phyloP scores from a whole-genome alignment of 2,329 filamentous ascomycete species.

The Alternaria rosae region DNA sequence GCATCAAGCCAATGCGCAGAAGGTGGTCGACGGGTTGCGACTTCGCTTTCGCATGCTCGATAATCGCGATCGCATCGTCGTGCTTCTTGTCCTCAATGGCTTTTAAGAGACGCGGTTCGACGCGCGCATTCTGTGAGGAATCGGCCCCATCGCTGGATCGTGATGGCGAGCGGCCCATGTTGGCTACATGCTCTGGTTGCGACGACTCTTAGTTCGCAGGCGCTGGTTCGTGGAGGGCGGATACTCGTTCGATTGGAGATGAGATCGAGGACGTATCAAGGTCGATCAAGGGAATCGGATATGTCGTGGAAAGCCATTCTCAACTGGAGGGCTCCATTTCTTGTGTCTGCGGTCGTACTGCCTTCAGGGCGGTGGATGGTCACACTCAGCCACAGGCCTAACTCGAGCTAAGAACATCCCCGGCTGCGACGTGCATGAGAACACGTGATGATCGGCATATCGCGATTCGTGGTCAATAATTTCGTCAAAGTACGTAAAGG shows the following conservation, averaged over 20 bases:
- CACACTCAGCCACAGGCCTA: conserved; percentile 23
- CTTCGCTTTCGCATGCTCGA: conserved; percentile 44
- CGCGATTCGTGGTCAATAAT: not conserved
- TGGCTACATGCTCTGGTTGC: conserved; percentile 20
- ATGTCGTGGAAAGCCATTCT: conserved; percentile 13
- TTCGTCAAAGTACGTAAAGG: not conserved
- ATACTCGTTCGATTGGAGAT: conserved; percentile 9
- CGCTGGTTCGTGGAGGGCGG: not conserved
- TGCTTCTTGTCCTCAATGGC: conserved; percentile 44
- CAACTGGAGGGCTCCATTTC: not conserved
- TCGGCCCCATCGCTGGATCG: conserved; percentile 46
- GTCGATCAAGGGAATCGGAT: conserved; percentile 14
- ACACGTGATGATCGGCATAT: conserved; percentile 32
- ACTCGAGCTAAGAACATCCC: conserved; percentile 23
- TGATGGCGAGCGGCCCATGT: conserved; percentile 46
- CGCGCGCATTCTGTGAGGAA: conserved; percentile 35
- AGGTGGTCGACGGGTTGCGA: conserved; percentile 44
- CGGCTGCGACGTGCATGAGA: conserved; percentile 32
- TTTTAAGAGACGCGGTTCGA: conserved; percentile 46
- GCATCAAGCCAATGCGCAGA: conserved; percentile 47
- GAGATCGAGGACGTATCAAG: conserved; percentile 16
- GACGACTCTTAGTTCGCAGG: conserved; percentile 6
- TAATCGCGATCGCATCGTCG: conserved; percentile 44
- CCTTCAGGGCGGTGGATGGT: conserved; percentile 18
- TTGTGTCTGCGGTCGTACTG: conserved; percentile 5